Evolutionary conservation across 345 rosid species (phyloP).

Genomic region (Cardamine resedifolia): DNA sequence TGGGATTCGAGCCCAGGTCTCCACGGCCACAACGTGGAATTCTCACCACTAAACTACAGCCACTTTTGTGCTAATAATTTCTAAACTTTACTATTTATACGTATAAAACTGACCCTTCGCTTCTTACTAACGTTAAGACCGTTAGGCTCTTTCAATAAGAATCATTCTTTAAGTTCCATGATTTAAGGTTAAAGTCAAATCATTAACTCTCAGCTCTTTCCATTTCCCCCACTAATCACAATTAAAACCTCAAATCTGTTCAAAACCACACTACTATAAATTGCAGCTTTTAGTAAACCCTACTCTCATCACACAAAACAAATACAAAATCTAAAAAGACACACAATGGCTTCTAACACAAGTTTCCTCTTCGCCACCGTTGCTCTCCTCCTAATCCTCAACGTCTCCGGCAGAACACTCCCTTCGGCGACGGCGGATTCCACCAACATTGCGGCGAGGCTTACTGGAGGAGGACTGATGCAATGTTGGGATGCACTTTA

Average conservation of each 20-base stretch:
- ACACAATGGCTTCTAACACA: conserved; percentile 26
- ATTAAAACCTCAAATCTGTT: neutral
- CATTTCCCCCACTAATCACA: conserved; percentile 20
- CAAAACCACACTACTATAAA: neutral
- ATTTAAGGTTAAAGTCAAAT: neutral
- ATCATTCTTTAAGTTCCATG: neutral
- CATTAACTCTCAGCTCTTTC: neutral
- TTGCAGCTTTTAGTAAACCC: neutral
- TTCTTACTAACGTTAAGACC: neutral
- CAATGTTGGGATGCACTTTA: conserved; percentile 65
- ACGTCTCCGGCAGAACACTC: conserved; percentile 16
- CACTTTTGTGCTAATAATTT: no score
- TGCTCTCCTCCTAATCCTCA: neutral
- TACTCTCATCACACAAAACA: neutral
- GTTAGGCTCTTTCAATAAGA: neutral
- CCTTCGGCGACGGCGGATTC: neutral
- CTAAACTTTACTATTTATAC: neutral
- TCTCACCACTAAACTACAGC: no score
- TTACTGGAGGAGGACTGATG: conserved; percentile 42
- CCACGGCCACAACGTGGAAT: conserved; percentile 90
- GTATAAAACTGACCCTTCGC: neutral
- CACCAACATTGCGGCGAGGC: conserved; percentile 33
- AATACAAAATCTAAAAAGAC: neutral
- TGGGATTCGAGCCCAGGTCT: conserved; percentile 90
- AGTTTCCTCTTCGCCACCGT: conserved; percentile 11